Base-by-base conservation (phyloP, 2,329 filamentous ascomycete genomes). In the Cladosporium sp. region DNA sequence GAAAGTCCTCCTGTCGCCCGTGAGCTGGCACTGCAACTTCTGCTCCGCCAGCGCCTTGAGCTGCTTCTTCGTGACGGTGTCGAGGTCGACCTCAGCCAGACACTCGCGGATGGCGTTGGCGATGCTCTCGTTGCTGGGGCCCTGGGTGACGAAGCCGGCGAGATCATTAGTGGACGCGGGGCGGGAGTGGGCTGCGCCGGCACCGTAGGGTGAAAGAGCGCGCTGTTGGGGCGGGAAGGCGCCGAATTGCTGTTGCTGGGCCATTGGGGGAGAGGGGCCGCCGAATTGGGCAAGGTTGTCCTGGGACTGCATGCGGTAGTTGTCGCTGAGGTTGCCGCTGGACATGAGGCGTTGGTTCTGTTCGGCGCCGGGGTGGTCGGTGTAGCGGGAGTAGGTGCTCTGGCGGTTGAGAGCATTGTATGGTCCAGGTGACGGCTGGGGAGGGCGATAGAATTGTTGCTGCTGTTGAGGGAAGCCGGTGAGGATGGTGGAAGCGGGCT, bases 11-110 rank as follows among this genome's bases (percentile, higher is more conserved):
- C 92, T 89, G 79, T 97, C 93, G 26, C 93, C 93, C 0, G 86
- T 84, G 66, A 98, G 84, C 77, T 97, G 93, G 5, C 91, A 94
- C 81, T 97, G 94, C 68, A 99, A 80, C 73, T 93, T 87, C 82
- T 97, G 93, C 81, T 99, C 95, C 14, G 97, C 93, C 53, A 98
- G 85, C 3, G 91, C 93, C 78, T 82, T 82, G 76, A 88, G 81
- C 81, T 98, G 94, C 82, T 99, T 99, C 88, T 98, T 99, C 7
- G 95, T 99, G 57, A 98, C 92, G n/a, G 86, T 94, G 77, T 99
- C 95, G 50, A 99, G 84, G 78, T 99, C 94, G 0, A 97, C 93
- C 74, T 97, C 94, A 18, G 84, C 81, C 68, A 99, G 83, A 72
- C 95, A 95, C 60, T 85, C 83, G 73, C 92, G 90, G 68, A 98